Percentiles rank a stretch among this genome's conserved stretches.
Evolutionary conservation across 345 rosid genomes (phyloP).

Genomic region (Eucalyptus erythrocorys): DNA sequence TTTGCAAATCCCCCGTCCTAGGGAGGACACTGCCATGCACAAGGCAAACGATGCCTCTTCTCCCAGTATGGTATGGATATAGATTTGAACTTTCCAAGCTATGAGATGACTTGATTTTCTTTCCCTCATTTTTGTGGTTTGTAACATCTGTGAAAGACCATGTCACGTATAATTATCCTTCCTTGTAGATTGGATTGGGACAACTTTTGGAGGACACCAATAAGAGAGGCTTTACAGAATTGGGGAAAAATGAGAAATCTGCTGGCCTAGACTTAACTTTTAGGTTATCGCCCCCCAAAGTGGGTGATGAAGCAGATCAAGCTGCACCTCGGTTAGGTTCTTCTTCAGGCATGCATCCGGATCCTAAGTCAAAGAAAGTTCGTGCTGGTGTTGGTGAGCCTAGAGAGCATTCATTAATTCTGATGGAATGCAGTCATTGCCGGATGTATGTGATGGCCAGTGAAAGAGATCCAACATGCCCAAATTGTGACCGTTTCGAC

Average conservation of each 20-base stretch:
- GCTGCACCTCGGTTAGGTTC: neutral
- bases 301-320: neutral
- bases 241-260: neutral
- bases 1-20: neutral
- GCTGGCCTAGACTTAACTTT: neutral
- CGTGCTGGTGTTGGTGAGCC: neutral
- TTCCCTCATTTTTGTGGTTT: neutral
- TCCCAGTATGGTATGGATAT: neutral
- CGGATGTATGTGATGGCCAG: conserved; percentile 21
- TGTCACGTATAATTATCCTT: neutral
- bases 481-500: conserved; percentile 2
- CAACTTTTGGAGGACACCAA: neutral
- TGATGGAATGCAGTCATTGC: conserved; percentile 20
- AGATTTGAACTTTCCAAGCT: neutral
- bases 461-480: conserved; percentile 11
- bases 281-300: neutral
- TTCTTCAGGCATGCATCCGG: neutral
- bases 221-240: neutral
- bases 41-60: neutral
- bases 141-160: neutral
- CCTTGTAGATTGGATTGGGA: neutral
- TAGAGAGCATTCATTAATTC: neutral
- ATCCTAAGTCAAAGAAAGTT: neutral
- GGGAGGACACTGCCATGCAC: neutral
- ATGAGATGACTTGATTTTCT: neutral